Evolutionary conservation across 768 basidiomycete species (phyloP).

Genomic region (Kwoniella heveanensis): DNA sequence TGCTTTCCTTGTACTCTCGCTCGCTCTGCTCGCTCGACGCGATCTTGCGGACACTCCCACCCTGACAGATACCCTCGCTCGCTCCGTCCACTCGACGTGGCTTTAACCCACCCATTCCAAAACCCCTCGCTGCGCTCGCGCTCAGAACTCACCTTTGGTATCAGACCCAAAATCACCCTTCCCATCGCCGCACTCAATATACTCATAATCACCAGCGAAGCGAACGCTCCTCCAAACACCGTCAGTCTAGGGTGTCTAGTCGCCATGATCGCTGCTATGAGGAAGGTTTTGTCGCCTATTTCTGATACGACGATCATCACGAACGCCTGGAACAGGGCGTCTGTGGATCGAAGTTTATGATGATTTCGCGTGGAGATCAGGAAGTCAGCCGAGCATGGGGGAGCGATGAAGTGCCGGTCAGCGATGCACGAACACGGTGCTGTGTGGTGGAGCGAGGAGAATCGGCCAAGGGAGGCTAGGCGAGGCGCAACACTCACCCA

Average conservation of each 20-base stretch:
- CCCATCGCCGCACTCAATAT: slow-evolving; percentile 91
- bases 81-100: not conserved
- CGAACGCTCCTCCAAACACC: slow-evolving; percentile 86
- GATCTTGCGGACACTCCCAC: not conserved
- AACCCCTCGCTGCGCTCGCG: not conserved
- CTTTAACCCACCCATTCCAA: not conserved
- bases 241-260: slow-evolving; percentile 79
- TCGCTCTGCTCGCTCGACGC: too few species aligned
- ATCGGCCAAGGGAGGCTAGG: too few species aligned
- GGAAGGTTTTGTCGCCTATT: slow-evolving; percentile 86
- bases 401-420: too few species aligned
- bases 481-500: too few species aligned
- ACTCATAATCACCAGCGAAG: slow-evolving; percentile 88
- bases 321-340: slow-evolving; percentile 74
- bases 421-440: too few species aligned
- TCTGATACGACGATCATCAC: slow-evolving; percentile 75
- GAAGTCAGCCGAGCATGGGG: too few species aligned
- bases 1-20: too few species aligned
- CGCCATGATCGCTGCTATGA: slow-evolving; percentile 77
- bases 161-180: slow-evolving; percentile 78
- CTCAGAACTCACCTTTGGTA: slow-evolving; percentile 62
- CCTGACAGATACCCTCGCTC: not conserved
- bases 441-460: too few species aligned
- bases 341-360: too few species aligned
- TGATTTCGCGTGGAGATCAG: too few species aligned